Base-by-base conservation (phyloP, 2,329 filamentous ascomycete species). In the Clarireedia paspali region DNA sequence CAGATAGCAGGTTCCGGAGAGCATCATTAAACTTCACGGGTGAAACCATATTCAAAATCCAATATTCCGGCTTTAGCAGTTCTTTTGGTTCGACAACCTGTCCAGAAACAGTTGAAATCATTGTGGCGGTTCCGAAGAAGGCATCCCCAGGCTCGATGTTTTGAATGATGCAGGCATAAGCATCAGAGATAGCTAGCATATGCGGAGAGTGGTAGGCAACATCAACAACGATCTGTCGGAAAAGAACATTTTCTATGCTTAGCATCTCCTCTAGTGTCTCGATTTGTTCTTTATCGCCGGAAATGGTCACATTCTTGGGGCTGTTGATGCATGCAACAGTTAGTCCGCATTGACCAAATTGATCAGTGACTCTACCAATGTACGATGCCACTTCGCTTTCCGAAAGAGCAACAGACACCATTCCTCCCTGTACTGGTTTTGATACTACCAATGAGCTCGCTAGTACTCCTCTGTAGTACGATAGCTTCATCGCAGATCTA, bases 381-480 rank as follows among this genome's bases (percentile, higher is more conserved):
- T 47, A 47, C 15, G 9, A 2, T 14, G 9, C 6, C 24, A 47
- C 23, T 23, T 17, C 5, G 14, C 2, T 24, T 17, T 47, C 15
- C 65, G 17, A 38, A 2, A 56, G 30, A 44, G 60, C 79, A 1
- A 80, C 76, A 1, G 79, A 79, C 62, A 81, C 71, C 80, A 82
- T 82, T 12, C 72, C 67, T 0, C 79, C 79, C 23, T 47, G 3
- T 5, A 6, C 4, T 5, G 10, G 30, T 17, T 23, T 20, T 20
- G 27, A 36, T 6, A 12, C n/a, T 27, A 10, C 47, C 3, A n/a
- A 68, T 14, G 56, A 47, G 17, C 34, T 53, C 6, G 44, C 40
- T 7, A 55, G 14, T 60, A 60, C 14, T 6, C 59, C 61, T 12
- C 61, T n/a, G 30, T 57, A 58, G 42, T 53, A 62, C 1, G 59